Base-by-base conservation (phyloP, 2,329 filamentous ascomycete species). In the Pseudocercospora cruenta region DNA sequence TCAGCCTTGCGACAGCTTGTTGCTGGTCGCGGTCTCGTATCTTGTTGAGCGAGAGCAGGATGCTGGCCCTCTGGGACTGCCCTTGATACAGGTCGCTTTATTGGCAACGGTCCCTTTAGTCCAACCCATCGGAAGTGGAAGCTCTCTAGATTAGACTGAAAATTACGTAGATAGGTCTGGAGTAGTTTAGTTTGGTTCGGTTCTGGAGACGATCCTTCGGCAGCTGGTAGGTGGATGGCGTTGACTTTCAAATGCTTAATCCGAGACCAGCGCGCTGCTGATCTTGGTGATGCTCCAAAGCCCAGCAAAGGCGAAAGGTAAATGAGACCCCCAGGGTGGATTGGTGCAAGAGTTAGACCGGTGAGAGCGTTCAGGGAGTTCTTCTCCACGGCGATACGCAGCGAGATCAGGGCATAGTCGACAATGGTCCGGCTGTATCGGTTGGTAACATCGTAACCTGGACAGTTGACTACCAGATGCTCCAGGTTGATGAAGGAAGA, bases 361-460 rank as follows among this genome's bases (percentile, higher is more conserved):
- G 84, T 82, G 14, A 97, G 85, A 65, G 84, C 85, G 59, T 82
- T 82, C 58, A 95, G 80, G 1, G 88, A 87, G 9, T 89, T 87
- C 62, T 90, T 86, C 81, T 96, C 93, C 31, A 96, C 80, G 12
- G 93, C 90, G 69, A 96, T 93, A 69, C 93, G 90, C 63, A 96
- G 81, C 70, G 92, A 95, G 76, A 96, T 93, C 67, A 97, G 87
- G 3, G 92, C 92, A 75, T 95, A 96, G 83, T 96, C 93, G 66
- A 96, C 91, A 58, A 90, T 88, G 77, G 88, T 89, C 57, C 92
- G 87, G 43, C 92, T 86, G 76, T 93, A 92, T 53, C 90, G 84
- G 76, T 92, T 88, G 43, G 76, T 68, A 8, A 84, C 81, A 66
- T 88, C 83, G 77, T 93, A 90, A 43, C 88, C 90, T 4, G 91